Percentiles rank a stretch among this genome's conserved stretches.
Evolutionary conservation across 2,329 filamentous ascomycete species (phyloP).

Genomic region (Alternaria metachromatica): DNA sequence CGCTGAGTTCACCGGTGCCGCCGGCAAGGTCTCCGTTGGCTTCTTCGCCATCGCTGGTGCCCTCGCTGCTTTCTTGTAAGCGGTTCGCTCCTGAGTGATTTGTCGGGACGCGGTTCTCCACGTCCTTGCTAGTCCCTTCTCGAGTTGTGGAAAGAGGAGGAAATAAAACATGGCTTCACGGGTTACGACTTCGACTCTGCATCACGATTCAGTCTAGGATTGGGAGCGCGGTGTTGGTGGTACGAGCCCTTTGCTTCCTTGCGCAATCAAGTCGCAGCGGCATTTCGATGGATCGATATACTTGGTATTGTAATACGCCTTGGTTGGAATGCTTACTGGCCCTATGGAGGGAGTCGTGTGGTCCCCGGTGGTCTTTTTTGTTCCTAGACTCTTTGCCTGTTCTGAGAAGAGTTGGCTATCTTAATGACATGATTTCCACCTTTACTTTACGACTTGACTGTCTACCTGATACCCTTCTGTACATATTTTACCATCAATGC

Average conservation of each 20-base stretch:
- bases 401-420: conserved; percentile 32
- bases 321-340: conserved; percentile 41
- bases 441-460: conserved; percentile 10
- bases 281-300: conserved; percentile 45
- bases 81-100: conserved; percentile 25
- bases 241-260: conserved; percentile 31
- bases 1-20: conserved; percentile 58
- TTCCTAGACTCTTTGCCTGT: conserved; percentile 39
- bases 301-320: conserved; percentile 42
- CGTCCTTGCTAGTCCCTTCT: conserved; percentile 13
- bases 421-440: conserved; percentile 44
- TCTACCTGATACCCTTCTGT: not conserved
- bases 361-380: conserved; percentile 42
- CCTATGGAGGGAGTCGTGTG: conserved; percentile 44
- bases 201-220: conserved; percentile 45
- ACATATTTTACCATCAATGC: not conserved
- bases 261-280: conserved; percentile 33
- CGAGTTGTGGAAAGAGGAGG: conserved; percentile 20
- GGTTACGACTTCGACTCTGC: conserved; percentile 41
- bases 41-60: conserved; percentile 61
- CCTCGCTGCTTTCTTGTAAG: conserved; percentile 51
- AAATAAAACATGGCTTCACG: conserved; percentile 33
- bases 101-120: conserved; percentile 5
- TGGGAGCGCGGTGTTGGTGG: conserved; percentile 41
- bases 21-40: conserved; percentile 59